Percentiles rank a stretch among this genome's conserved stretches.
These are phyloP conservation scores for Aspergillus felis DNA, from an alignment of 2,329 filamentous ascomycete genomes.

Conservation along the genomic window DNA sequence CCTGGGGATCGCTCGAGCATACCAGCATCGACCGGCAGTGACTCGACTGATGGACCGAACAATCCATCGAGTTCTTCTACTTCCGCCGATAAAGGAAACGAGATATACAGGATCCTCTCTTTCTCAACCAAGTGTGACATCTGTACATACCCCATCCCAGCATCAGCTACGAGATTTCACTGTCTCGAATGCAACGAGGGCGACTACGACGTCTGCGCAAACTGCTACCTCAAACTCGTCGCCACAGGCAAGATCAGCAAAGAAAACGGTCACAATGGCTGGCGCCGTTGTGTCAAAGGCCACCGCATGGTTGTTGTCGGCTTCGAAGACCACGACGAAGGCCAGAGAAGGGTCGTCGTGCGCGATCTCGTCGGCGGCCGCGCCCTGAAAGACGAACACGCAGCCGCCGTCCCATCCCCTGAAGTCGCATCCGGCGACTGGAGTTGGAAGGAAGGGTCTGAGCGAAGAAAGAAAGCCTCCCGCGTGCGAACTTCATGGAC, in stretches of 20 bases:
- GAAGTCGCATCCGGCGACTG: constrained; percentile 33
- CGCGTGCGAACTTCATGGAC: constrained; percentile 22
- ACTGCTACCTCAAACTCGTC: constrained; percentile 70
- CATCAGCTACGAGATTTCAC: constrained; percentile 69
- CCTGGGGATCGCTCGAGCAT: constrained; percentile 18
- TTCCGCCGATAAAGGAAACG: constrained; percentile 26
- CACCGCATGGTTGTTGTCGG: constrained; percentile 82
- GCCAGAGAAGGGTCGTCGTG: constrained; percentile 64
- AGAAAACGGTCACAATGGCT: constrained; percentile 75
- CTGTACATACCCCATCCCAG: constrained; percentile 68
- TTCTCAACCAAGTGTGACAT: constrained; percentile 76
- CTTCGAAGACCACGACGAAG: constrained; percentile 66
- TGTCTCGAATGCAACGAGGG: constrained; percentile 73
- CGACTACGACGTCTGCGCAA: constrained; percentile 81
- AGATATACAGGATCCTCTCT: constrained; percentile 62
- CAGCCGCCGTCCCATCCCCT: constrained; percentile 26
- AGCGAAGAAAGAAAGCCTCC: constrained; percentile 36
- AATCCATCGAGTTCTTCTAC: constrained; percentile 33
- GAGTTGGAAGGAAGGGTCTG: constrained; percentile 41
- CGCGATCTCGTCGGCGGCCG: constrained; percentile 74
- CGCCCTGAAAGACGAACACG: constrained; percentile 59
- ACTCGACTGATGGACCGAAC: constrained; percentile 21
- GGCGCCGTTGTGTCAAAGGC: constrained; percentile 74
- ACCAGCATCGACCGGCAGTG: constrained; percentile 6
- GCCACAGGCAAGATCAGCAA: constrained; percentile 60